Evolutionary conservation across 768 basidiomycete species (phyloP).

Genomic region (Fibroporia radiculosa): DNA sequence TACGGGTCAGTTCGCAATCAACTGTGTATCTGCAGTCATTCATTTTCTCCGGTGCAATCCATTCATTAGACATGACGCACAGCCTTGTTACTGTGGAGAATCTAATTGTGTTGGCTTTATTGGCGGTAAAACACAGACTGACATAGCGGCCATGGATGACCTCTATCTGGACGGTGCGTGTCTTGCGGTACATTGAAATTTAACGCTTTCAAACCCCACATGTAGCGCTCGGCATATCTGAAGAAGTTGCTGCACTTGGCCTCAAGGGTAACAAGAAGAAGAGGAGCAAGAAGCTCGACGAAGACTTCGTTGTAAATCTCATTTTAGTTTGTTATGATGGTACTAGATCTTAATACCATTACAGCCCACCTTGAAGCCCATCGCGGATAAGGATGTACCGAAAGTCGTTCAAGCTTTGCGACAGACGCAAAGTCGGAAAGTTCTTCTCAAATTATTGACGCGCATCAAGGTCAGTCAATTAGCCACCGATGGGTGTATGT

Average conservation of each 20-base stretch:
- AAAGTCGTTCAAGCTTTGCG: conserved; percentile 89
- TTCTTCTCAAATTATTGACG: conserved; percentile 75
- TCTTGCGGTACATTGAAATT: not conserved
- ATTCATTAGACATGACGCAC: conserved; percentile 74
- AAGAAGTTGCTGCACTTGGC: conserved; percentile 76
- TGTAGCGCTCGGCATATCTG: conserved; percentile 85
- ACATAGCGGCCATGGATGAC: conserved; percentile 90
- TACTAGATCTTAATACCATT: conserved; percentile 1
- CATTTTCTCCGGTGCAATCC: no score
- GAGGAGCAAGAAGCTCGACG: conserved; percentile 88
- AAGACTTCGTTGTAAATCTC: conserved; percentile 72
- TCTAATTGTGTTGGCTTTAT: conserved; percentile 92
- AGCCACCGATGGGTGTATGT: not conserved
- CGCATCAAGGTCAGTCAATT: conserved; percentile 61
- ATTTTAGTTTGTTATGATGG: no score
- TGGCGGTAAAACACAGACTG: conserved; percentile 98
- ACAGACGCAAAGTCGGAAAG: conserved; percentile 76
- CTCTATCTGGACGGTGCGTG: conserved; percentile 81
- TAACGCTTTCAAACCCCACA: conserved; percentile 2
- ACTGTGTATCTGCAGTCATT: not conserved
- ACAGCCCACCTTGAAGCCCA: conserved; percentile 71
- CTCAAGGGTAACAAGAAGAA: conserved; percentile 86
- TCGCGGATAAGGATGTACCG: conserved; percentile 74
- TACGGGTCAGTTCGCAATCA: conserved; percentile 69
- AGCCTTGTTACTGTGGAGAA: conserved; percentile 92